These are phyloP conservation scores for Dryas octopetala DNA, from an alignment of 306 rosid species.

Conservation along the genomic window DNA sequence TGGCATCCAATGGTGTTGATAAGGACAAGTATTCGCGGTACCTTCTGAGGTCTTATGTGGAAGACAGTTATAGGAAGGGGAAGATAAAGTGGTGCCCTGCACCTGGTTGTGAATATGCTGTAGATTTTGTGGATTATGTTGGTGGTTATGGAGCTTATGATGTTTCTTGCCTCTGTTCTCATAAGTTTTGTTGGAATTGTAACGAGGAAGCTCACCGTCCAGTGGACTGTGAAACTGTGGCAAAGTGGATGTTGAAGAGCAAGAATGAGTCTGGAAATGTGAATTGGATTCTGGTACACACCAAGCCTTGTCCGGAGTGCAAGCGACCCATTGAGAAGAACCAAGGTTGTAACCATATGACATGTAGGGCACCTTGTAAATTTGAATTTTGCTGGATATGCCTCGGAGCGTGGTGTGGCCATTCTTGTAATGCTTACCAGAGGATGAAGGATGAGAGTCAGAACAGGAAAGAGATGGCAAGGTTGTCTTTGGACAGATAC, in stretches of 20 bases:
- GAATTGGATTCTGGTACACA: slow-evolving; percentile 87
- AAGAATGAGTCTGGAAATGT: slow-evolving; percentile 71
- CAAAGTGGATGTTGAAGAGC: slow-evolving; percentile 71
- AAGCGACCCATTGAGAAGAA: slow-evolving; percentile 84
- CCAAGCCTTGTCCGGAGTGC: slow-evolving; percentile 94
- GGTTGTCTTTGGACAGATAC: slow-evolving; percentile 31
- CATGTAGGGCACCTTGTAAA: slow-evolving; percentile 79
- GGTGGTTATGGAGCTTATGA: slow-evolving; percentile 59
- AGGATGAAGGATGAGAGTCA: slow-evolving; percentile 8
- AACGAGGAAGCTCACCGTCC: slow-evolving; percentile 89
- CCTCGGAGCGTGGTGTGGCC: slow-evolving; percentile 67
- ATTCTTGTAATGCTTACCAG: slow-evolving; percentile 63
- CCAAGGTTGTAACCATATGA: slow-evolving; percentile 94
- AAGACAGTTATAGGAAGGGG: slow-evolving; percentile 58
- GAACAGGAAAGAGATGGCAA: slow-evolving; percentile 25
- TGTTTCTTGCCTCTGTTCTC: slow-evolving; percentile 67
- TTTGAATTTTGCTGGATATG: slow-evolving; percentile 92
- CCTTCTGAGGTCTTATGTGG: slow-evolving; percentile 71
- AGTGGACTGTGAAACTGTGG: slow-evolving; percentile 71
- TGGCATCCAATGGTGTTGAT: slow-evolving; percentile 43
- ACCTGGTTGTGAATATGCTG: slow-evolving; percentile 74
- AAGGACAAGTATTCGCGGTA: slow-evolving; percentile 61
- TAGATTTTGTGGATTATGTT: slow-evolving; percentile 56
- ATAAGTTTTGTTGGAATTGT: slow-evolving; percentile 82
- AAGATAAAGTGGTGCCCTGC: slow-evolving; percentile 96